A percentile compares a stretch with the other conserved stretches of the same genome.
Conservation (phyloP, 2,329 filamentous ascomycete genomes). For the Phialocephala sp. region DNA sequence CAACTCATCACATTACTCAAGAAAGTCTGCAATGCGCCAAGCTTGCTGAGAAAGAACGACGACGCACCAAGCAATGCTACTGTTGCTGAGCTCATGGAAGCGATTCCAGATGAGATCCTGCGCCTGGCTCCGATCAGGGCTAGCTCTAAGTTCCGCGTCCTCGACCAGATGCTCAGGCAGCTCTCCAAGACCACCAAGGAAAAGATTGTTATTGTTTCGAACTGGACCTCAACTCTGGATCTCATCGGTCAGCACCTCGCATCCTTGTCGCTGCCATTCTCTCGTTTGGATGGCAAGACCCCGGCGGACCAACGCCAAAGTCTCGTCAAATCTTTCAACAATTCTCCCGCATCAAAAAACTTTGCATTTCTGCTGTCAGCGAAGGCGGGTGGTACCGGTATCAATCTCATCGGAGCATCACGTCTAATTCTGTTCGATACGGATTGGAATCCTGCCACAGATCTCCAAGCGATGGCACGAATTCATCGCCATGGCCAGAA, state of each 20-base stretch:
- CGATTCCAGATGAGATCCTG: conserved; percentile 60
- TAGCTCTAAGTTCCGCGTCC: conserved; percentile 69
- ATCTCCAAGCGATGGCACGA: conserved; percentile 76
- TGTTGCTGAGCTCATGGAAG: conserved; percentile 53
- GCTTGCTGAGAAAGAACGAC: conserved; percentile 58
- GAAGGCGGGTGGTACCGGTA: conserved; percentile 71
- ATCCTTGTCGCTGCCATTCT: conserved; percentile 63
- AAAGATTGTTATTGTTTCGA: conserved; percentile 77
- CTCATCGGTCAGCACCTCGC: conserved; percentile 66
- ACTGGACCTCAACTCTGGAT: conserved; percentile 75
- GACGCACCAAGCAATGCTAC: conserved; percentile 40
- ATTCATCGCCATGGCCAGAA: conserved; percentile 77
- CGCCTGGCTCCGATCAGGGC: conserved; percentile 58
- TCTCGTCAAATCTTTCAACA: conserved; percentile 74
- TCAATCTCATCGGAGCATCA: conserved; percentile 74
- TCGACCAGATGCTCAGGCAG: conserved; percentile 68
- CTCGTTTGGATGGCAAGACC: conserved; percentile 73
- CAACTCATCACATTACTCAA: conserved; percentile 76
- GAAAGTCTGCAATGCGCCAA: conserved; percentile 76
- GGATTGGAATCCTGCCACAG: conserved; percentile 78
- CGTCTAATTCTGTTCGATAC: conserved; percentile 74
- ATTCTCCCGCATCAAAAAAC: conserved; percentile 55
- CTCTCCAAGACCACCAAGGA: conserved; percentile 66
- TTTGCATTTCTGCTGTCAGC: conserved; percentile 77
- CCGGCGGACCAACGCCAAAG: conserved; percentile 67